These are phyloP conservation scores for Microbotryum scabiosae DNA, from an alignment of 1,284 basidiomycete species.

Conservation along the genomic window DNA sequence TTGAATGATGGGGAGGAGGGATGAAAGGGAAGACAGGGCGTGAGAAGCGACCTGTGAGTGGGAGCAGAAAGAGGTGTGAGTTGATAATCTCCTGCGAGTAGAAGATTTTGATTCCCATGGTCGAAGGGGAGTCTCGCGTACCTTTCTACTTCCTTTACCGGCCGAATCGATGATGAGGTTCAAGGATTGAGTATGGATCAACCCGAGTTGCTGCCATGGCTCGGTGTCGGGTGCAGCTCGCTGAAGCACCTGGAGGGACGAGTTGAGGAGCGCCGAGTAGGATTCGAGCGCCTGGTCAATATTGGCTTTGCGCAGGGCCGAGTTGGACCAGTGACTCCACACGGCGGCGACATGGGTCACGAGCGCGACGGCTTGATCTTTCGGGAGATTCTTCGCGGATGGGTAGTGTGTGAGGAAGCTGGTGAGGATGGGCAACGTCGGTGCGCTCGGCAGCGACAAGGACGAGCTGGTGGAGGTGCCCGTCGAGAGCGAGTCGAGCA, in stretches of 20 bases:
- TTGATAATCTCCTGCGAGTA: neutral
- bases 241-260: neutral
- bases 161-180: slow-evolving; percentile 10
- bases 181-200: slow-evolving; percentile 12
- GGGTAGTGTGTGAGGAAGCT: slow-evolving; percentile 6
- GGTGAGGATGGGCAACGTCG: slow-evolving; percentile 16
- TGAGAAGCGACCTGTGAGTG: slow-evolving; percentile 11
- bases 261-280: slow-evolving; percentile 17
- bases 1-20: slow-evolving; percentile 16
- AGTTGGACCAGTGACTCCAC: slow-evolving; percentile 9
- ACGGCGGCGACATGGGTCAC: slow-evolving; percentile 1
- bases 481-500: slow-evolving; percentile 2
- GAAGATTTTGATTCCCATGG: neutral
- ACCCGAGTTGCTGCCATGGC: slow-evolving; percentile 15
- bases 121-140: neutral
- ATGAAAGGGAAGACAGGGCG: slow-evolving; percentile 20
- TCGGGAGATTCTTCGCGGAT: neutral
- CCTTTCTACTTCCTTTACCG: slow-evolving; percentile 29
- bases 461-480: neutral
- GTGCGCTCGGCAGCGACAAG: neutral
- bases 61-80: neutral
- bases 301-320: slow-evolving; percentile 18
- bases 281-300: slow-evolving; percentile 22
- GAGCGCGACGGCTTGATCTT: neutral
- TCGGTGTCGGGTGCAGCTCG: neutral